phyloP scores from a whole-genome alignment of 148 eudicot species.

The Dianthus caryophyllus region DNA sequence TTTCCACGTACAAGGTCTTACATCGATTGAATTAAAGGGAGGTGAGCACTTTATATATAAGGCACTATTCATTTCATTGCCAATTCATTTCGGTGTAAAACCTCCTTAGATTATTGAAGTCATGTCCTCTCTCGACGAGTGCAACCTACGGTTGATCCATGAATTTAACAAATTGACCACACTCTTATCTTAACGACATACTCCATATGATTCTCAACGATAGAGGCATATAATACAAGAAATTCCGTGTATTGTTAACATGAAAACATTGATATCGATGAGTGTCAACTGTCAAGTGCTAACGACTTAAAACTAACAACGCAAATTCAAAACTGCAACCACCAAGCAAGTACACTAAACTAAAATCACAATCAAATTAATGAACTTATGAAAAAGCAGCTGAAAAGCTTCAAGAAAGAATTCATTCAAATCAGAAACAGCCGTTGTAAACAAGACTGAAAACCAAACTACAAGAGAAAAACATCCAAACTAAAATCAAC shows the following conservation, averaged over 20 bases:
- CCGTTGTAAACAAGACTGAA: not conserved
- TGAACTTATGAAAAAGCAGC: not conserved
- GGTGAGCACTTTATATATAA: too few relatives aligned
- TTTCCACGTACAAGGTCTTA: too few relatives aligned
- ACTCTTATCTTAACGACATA: not conserved
- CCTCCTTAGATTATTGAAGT: too few relatives aligned
- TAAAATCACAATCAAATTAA: not conserved
- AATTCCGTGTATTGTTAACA: not conserved
- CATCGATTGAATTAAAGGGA: too few relatives aligned
- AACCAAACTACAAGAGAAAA: slow-evolving; percentile 13
- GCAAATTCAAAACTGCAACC: not conserved
- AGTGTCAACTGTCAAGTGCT: not conserved
- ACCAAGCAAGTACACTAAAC: not conserved
- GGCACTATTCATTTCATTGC: too few relatives aligned
- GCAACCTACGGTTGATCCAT: too few relatives aligned
- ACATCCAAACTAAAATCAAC: slow-evolving; percentile 28
- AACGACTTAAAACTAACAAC: not conserved
- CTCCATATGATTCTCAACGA: not conserved
- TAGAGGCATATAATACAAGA: not conserved
- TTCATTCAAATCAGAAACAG: slow-evolving; percentile 30
- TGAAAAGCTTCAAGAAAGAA: slow-evolving; percentile 5
- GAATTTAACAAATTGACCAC: too few relatives aligned
- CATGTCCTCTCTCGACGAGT: too few relatives aligned
- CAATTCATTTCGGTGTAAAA: too few relatives aligned
- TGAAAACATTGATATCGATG: not conserved